Evolutionary conservation across 129 eudicot species (phyloP), one percentile per base, ranked within the genome.

Genomic region (Escallonia rubra): DNA sequence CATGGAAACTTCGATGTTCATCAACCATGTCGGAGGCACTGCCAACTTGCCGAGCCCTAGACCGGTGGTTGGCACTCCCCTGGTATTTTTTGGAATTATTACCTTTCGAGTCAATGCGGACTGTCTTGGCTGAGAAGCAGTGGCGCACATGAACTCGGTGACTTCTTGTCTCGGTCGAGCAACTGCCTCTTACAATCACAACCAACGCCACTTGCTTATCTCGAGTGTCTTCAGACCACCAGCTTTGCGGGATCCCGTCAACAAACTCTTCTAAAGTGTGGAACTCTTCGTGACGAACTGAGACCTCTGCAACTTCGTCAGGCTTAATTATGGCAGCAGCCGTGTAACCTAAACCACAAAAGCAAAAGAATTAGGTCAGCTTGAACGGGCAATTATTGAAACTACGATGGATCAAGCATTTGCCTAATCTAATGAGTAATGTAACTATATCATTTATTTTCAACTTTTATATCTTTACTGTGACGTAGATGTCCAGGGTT

Each of bases 161-260:
- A 52, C 75, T 87, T 56, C 67, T 79, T 52, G 86, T 64, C 70
- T 87, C 89, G 2, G 88, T 79, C 4, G 96, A 82, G 62, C 76
- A 66, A 76, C 80, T 82, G 42, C 96, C 88, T 66, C 78, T 75
- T 58, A 85, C 76, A 62, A 82, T 73, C 43, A 94, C 83, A 64
- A 82, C 13, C 75, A 94, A 74, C 44, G 81, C 66, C 59, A 82
- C 97, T 75, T 87, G 85, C 71, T 78, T 87, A 57, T 94, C 96
- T 43, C 83, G 77, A 5, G 86, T 84, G 83, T 94, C 96, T 73
- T 94, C 95, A 2, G 83, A 75, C 87, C 85, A 81, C 89, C 90
- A 94, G 80, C 90, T 81, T 56, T 82, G 90, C 42, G 93, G 86
- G 12, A 77, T 57, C 41, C 87, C 87, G 14, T 86, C 88, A 4